Evolutionary conservation across 2,329 filamentous ascomycete genomes (phyloP), one percentile per base, ranked within the genome.

Genomic region (Whalleya microplaca): DNA sequence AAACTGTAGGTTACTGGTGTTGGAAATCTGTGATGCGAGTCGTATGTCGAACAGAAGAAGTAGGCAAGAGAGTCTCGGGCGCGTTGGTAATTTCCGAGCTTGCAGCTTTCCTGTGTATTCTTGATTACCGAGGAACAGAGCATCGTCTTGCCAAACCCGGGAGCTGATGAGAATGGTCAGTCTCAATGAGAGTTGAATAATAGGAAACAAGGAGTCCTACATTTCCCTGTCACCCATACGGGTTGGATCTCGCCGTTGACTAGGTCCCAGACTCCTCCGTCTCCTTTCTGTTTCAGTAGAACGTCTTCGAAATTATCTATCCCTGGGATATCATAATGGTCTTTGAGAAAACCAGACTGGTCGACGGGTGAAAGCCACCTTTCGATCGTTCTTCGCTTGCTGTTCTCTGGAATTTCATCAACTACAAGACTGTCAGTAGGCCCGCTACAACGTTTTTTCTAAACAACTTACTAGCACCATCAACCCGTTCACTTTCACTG

Each of bases 141-240:
- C 48, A 59, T 55, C 16, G 63, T 63, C 50, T 65, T 63, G 7
- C 61, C 63, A 29, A 41, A 55, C 6, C n/a, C n/a, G n/a, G n/a
- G n/a, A n/a, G 56, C 61, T 2, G 29, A 58, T 63, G 18, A 8
- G 32, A 18, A 37, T 51, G 44, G 51, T 52, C 32, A 44, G 27
- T 27, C 21, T 3, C 16, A 47, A 14, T 5, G 3, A 14, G 4
- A 37, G 3, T 6, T 37, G 14, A 37, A 37, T 37, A 16, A 37
- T 14, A 37, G 32, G 32, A 12, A 12, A 37, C 14, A 16, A 37
- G 6, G 14, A 14, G 21, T 32, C 8, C 10, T 19, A 59, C 56
- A 20, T 7, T 42, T 20, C 40, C 55, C 59, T 14, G 14, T 53
- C 5, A 62, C 16, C 37, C 48, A 41, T 43, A 58, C 23, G 2